Conservation (phyloP, 441 rosid species). For the Croton laevigatus region DNA sequence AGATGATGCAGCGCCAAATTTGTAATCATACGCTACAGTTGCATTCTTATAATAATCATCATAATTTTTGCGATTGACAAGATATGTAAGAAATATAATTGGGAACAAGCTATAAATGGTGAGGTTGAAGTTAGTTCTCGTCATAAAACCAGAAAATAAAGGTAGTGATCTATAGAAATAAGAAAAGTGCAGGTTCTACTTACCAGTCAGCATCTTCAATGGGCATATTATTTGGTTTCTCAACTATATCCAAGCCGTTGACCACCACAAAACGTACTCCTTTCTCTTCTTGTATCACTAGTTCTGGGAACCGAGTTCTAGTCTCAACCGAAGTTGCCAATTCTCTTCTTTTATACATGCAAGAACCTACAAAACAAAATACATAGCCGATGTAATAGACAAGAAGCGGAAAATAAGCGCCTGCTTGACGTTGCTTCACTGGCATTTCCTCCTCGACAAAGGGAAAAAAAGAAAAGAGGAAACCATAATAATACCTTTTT, state of each 20-base stretch:
- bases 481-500: conserved; percentile 51
- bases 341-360: conserved; percentile 82
- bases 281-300: conserved; percentile 94
- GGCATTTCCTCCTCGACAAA: not conserved
- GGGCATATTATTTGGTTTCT: conserved; percentile 62
- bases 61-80: not conserved
- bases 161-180: not conserved
- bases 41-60: not conserved
- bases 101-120: not conserved
- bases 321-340: conserved; percentile 91
- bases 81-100: not conserved
- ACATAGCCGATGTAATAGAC: not conserved
- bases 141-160: not conserved
- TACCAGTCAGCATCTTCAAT: conserved; percentile 88
- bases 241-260: conserved; percentile 87
- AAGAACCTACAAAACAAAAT: conserved; percentile 46
- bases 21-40: not conserved
- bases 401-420: not conserved
- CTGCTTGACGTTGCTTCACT: not conserved
- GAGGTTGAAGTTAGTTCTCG: not conserved
- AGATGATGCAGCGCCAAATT: not conserved
- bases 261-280: conserved; percentile 93
- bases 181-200: conserved; percentile 18
- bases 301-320: conserved; percentile 84
- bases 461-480: not conserved